These are phyloP conservation scores for Aspergillus chevalieri DNA, from an alignment of 2,329 filamentous ascomycete genomes.

Conservation along the genomic window DNA sequence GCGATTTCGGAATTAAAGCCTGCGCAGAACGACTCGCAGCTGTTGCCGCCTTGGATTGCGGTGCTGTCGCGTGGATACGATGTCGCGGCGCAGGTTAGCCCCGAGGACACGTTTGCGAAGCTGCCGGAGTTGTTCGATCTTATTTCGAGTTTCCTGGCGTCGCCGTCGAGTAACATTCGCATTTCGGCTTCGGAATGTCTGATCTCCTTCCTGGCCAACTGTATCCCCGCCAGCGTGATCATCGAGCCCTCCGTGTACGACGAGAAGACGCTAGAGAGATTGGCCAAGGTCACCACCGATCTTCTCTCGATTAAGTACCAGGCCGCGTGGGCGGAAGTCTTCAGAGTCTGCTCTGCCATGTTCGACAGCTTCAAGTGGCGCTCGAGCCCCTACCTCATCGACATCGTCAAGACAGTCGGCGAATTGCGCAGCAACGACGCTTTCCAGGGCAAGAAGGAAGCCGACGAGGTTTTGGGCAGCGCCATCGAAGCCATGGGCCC, in stretches of 20 bases:
- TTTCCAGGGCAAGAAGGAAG: slow-evolving; percentile 90
- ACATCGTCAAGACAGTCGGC: slow-evolving; percentile 71
- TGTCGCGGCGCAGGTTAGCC: slow-evolving; percentile 79
- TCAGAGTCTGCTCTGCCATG: slow-evolving; percentile 78
- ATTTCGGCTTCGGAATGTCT: slow-evolving; percentile 92
- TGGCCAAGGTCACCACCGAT: slow-evolving; percentile 64
- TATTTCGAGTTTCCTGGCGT: slow-evolving; percentile 75
- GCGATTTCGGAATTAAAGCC: slow-evolving; percentile 89
- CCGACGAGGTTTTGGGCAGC: slow-evolving; percentile 80
- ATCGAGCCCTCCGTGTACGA: slow-evolving; percentile 87
- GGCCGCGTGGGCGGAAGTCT: slow-evolving; percentile 89
- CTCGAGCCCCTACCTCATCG: slow-evolving; percentile 68
- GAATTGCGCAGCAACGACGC: slow-evolving; percentile 82
- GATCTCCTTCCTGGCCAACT: slow-evolving; percentile 86
- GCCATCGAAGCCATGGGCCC: slow-evolving; percentile 88
- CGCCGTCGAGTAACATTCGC: slow-evolving; percentile 84
- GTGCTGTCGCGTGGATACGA: slow-evolving; percentile 92
- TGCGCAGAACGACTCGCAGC: slow-evolving; percentile 85
- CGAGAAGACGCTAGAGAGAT: slow-evolving; percentile 78
- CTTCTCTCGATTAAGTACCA: slow-evolving; percentile 88
- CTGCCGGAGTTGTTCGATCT: slow-evolving; percentile 77
- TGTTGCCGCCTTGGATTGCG: slow-evolving; percentile 93
- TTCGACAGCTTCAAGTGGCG: slow-evolving; percentile 84
- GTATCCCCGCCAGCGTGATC: slow-evolving; percentile 75
- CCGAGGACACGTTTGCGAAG: slow-evolving; percentile 86